Evolutionary conservation across 768 basidiomycete genomes (phyloP), one percentile per base, ranked within the genome.

Genomic region (Amanita phalloides): DNA sequence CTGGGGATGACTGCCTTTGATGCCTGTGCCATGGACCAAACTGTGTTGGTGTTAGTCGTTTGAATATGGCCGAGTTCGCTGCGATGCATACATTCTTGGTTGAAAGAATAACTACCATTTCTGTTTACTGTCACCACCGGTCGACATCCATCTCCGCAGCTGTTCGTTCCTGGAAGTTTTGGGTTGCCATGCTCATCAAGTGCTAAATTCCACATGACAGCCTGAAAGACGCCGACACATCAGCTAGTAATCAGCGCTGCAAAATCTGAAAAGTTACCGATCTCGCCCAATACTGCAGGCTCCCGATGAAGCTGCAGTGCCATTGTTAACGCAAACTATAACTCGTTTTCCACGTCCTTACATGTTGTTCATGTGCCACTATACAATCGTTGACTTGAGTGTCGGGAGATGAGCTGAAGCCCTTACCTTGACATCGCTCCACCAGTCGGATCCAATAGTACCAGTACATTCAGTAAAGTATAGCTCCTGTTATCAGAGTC

Each of bases 301-400:
- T 51, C 11, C 54, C 54, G 28, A 55, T 51, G 17, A 49, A 55
- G 17, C 54, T 51, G 45, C 3, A 28, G 14, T 20, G 4, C 13
- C 13, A 4, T 33, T 33, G 32, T 44, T 14, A 38, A 17, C 33
- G n/a, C 9, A 43, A 41, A 20, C 20, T 4, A 26, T 17, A 11
- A n/a, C 10, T 6, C 6, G 23, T 25, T 5, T 37, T n/a, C 30
- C 21, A 6, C 23, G 39, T 39, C 32, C 38, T 9, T 53, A 84
- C 78, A 86, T 64, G 57, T 82, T 82, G 54, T 81, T 73, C 74
- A 83, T 78, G 55, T 82, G 79, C 82, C 82, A 85, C 81, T 82
- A 51, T 30, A 23, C 37, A 3, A 25, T 43, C 14, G 43, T 36
- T 9, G 45, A 20, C 8, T n/a, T 14, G 0, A 32, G 6, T 44